Evolutionary conservation across 176 grass and related monocot genomes (phyloP).

Genomic region (Puya raimondii): DNA sequence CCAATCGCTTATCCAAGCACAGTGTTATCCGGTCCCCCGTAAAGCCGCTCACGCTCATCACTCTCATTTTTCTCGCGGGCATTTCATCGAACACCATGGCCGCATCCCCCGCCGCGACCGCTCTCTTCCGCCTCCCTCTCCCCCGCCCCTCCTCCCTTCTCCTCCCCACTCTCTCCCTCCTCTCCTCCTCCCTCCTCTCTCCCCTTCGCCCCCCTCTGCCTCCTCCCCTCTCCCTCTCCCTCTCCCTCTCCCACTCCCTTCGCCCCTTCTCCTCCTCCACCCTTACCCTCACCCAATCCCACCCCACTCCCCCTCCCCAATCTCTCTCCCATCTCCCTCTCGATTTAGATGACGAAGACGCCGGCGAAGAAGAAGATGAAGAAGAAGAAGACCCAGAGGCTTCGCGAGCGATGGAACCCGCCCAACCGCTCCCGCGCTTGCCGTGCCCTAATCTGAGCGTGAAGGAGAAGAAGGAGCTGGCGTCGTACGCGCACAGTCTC

Average conservation of each 20-base stretch:
- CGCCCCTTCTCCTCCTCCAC: slow-evolving; percentile 9
- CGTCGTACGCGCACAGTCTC: slow-evolving; percentile 75
- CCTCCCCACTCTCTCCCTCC: background rate
- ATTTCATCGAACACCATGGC: slow-evolving; percentile 44
- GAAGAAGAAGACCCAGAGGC: slow-evolving; percentile 10
- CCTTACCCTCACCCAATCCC: slow-evolving; percentile 6
- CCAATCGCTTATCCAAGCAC: slow-evolving; percentile 2
- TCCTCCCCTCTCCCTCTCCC: slow-evolving; percentile 8
- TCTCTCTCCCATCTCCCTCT: slow-evolving; percentile 1
- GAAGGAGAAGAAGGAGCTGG: slow-evolving; percentile 90
- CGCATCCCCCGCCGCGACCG: slow-evolving; percentile 23
- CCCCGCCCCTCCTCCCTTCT: slow-evolving; percentile 2
- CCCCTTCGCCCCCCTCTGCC: slow-evolving; percentile 15
- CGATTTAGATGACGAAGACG: slow-evolving; percentile 17
- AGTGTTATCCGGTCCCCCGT: background rate
- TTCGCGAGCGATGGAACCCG: slow-evolving; percentile 2
- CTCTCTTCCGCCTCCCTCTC: slow-evolving; percentile 46
- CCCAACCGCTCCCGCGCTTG: slow-evolving; percentile 30
- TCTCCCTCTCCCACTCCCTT: slow-evolving; percentile 8
- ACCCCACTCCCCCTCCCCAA: background rate
- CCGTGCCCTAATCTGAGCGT: slow-evolving; percentile 61
- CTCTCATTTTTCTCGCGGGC: background rate
- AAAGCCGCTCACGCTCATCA: background rate
- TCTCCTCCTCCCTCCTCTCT: background rate
- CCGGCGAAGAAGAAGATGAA: slow-evolving; percentile 10